Base-by-base conservation (phyloP, 257 asterid species). In the Lavandula angustifolia region DNA sequence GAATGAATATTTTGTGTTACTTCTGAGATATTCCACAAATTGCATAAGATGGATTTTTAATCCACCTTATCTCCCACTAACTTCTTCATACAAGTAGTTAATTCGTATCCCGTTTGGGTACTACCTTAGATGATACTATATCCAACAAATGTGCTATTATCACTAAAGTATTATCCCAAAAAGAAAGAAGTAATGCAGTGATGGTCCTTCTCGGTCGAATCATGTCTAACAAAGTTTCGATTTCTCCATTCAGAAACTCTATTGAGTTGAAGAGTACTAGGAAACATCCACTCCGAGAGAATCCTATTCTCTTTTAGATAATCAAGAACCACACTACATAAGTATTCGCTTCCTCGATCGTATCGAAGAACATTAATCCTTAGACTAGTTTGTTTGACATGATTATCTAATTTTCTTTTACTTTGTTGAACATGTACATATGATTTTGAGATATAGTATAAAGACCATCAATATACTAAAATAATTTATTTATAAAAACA, bases 271-370 rank as follows among this genome's bases (percentile, higher is more conserved):
- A 53, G 56, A 52, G 58, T 52, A 10, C 27, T 9, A 27, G 11
- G 60, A 54, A 22, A 22, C 0, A 27, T 54, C 42, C 60, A 54
- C 18, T 52, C 38, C 9, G 41, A 53, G 40, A 53, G 17, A 53
- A 53, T 53, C 41, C 9, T 18, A 53, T 29, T 53, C 40, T 53
- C 59, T 11, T 53, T 53, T 53, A 53, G 38, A 53, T 53, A 53
- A 53, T 53, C 59, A 22, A 53, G 38, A 27, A 53, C 29, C 17
- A 27, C 22, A 4, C 6, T 3, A 1, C 12, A 32, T 54, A 54
- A 54, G 12, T 54, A 29, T 29, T 52, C 58, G 5, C 9, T 38
- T 9, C 58, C 37, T 52, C 38, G 17, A 52, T 53, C 58, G 4
- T 7, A 53, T 53, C 35, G 13, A 51, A 51, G 57, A 17, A 11